Conservation (phyloP, 1,284 basidiomycete genomes). For the Rhizoctonia solani region DNA sequence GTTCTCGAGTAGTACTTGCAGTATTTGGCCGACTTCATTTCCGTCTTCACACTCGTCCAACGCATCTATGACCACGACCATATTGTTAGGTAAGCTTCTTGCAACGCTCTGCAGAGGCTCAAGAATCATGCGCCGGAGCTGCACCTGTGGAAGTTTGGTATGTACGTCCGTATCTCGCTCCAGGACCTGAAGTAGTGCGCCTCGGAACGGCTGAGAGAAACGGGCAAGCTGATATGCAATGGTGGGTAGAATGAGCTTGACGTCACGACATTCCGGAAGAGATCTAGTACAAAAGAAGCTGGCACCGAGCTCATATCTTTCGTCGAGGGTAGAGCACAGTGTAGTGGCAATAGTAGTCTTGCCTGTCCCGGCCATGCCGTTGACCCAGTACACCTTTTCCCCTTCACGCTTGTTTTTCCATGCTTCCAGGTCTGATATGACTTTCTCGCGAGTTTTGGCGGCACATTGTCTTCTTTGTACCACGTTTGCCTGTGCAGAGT, state of each 20-base stretch:
- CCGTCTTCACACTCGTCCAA: constrained; percentile 33
- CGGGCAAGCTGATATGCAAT: constrained; percentile 30
- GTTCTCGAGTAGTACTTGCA: not conserved
- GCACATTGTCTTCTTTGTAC: not conserved
- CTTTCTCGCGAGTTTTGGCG: not conserved
- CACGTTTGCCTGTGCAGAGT: not conserved
- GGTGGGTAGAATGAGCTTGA: constrained; percentile 30
- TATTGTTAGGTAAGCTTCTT: not conserved
- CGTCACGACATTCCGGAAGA: constrained; percentile 8
- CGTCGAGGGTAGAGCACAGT: not conserved
- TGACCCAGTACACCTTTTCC: not conserved
- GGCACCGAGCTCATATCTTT: not conserved
- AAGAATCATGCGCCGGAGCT: constrained; percentile 21
- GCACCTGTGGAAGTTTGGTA: not conserved
- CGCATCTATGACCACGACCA: constrained; percentile 34
- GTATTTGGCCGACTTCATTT: constrained; percentile 5
- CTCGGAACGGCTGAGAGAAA: constrained; percentile 5
- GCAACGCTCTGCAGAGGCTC: not conserved
- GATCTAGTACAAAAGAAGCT: constrained; percentile 41
- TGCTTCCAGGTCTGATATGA: not conserved
- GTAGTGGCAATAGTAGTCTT: constrained; percentile 38
- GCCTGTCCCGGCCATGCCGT: constrained; percentile 21
- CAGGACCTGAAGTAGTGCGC: not conserved
- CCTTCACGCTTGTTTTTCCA: not conserved
- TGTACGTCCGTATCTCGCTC: not conserved